Percentiles rank a stretch among this genome's conserved stretches.
Evolutionary conservation across 2,329 filamentous ascomycete species (phyloP).

Genomic region (Fusarium aywerte): DNA sequence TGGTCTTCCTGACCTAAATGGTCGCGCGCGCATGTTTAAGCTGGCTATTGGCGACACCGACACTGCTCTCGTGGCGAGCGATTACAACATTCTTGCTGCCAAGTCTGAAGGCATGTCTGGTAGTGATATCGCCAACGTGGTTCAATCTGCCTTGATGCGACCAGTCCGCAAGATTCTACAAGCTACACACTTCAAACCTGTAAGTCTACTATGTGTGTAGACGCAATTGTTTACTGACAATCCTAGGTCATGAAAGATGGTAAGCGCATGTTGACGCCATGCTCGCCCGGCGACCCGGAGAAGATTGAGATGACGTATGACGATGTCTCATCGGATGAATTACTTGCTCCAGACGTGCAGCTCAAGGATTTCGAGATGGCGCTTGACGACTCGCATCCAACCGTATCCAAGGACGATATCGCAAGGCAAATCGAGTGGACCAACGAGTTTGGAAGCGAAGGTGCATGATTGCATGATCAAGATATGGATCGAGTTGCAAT

Average conservation of each 20-base stretch:
- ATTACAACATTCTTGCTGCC: conserved; percentile 82
- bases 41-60: conserved; percentile 93
- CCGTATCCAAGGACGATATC: conserved; percentile 88
- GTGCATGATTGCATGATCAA: conserved; percentile 64
- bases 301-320: conserved; percentile 96
- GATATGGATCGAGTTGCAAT: conserved; percentile 15
- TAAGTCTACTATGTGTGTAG: conserved; percentile 53
- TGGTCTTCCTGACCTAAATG: conserved; percentile 85
- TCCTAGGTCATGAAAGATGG: conserved; percentile 75
- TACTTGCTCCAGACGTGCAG: conserved; percentile 86
- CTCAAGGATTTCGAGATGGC: conserved; percentile 95
- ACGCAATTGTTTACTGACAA: background rate
- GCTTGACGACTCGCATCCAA: conserved; percentile 87
- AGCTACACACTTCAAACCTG: conserved; percentile 96
- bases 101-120: conserved; percentile 95
- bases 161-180: conserved; percentile 96
- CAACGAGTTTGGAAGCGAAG: conserved; percentile 93
- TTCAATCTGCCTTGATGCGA: conserved; percentile 97
- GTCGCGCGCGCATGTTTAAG: conserved; percentile 94
- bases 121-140: conserved; percentile 93
- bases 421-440: conserved; percentile 92
- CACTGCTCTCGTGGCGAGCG: conserved; percentile 79
- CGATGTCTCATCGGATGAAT: conserved; percentile 81
- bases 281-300: conserved; percentile 87
- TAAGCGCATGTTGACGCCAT: conserved; percentile 80